Conservation (phyloP, 352 stramenopile species). For the Globisporangium viniferum region DNA sequence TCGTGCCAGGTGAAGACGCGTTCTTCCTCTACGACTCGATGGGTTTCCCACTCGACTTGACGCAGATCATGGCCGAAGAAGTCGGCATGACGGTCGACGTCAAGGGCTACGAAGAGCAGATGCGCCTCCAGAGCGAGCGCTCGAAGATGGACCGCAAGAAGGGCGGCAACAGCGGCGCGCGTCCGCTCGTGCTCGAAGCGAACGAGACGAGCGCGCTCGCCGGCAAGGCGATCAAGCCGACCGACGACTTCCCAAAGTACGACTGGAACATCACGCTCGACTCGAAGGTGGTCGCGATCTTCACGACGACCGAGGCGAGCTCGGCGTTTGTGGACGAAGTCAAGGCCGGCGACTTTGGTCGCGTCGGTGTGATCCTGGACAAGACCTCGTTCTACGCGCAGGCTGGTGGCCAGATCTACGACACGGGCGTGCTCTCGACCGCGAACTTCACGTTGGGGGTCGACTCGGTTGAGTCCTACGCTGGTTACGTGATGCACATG, state of each 20-base stretch:
- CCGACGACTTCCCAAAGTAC: constrained; percentile 95
- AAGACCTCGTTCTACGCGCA: constrained; percentile 98
- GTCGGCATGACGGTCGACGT: constrained; percentile 92
- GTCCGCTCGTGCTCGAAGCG: constrained; percentile 91
- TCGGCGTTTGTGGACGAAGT: constrained; percentile 80
- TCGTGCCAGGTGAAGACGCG: constrained; percentile 92
- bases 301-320: constrained; percentile 89
- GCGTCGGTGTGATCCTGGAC: constrained; percentile 96
- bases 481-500: constrained; percentile 96
- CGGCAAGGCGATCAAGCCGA: constrained; percentile 77
- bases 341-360: constrained; percentile 74
- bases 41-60: constrained; percentile 99
- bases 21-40: constrained; percentile 99
- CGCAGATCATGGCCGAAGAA: constrained; percentile 96
- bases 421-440: constrained; percentile 83
- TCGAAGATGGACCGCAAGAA: constrained; percentile 90
- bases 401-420: constrained; percentile 95
- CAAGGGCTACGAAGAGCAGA: constrained; percentile 93
- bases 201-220: constrained; percentile 92
- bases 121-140: constrained; percentile 87
- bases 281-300: constrained; percentile 91
- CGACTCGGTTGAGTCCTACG: constrained; percentile 94
- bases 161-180: constrained; percentile 59
- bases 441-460: constrained; percentile 64
- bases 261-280: constrained; percentile 81